These are phyloP conservation scores for Orbilia ellipsospora DNA, from an alignment of 2,329 filamentous ascomycete species.

Conservation along the genomic window DNA sequence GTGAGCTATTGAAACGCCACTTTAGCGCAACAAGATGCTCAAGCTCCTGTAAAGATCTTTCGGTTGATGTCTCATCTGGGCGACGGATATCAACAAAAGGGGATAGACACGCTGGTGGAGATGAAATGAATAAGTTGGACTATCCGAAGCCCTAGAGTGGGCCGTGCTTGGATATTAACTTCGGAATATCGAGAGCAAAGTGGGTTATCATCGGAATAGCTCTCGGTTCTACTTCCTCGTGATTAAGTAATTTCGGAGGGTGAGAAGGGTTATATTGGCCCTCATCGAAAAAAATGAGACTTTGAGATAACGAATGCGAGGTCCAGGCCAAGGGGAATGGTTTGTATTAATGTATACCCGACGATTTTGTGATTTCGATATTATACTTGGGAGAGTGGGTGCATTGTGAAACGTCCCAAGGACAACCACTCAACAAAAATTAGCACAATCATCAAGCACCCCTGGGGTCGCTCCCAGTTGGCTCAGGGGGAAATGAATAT, in stretches of 20 bases:
- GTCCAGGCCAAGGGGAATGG: slow-evolving; percentile 23
- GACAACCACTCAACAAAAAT: slow-evolving; percentile 50
- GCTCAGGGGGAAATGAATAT: slow-evolving; percentile 47
- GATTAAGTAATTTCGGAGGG: slow-evolving; percentile 54
- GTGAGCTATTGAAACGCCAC: too few relatives aligned
- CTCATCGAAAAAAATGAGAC: slow-evolving; percentile 25
- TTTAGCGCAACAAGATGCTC: too few relatives aligned
- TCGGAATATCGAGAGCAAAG: slow-evolving; percentile 17
- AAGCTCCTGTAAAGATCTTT: too few relatives aligned
- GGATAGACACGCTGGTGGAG: slow-evolving; percentile 9
- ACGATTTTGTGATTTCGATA: not conserved
- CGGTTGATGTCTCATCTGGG: too few relatives aligned
- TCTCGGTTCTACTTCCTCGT: slow-evolving; percentile 45
- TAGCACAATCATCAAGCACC: slow-evolving; percentile 17
- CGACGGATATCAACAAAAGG: not conserved
- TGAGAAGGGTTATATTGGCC: slow-evolving; percentile 7
- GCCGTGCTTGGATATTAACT: slow-evolving; percentile 14
- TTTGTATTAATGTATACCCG: not conserved
- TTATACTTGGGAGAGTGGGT: slow-evolving; percentile 41
- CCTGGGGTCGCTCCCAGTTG: slow-evolving; percentile 31
- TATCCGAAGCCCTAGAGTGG: slow-evolving; percentile 37
- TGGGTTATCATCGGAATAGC: slow-evolving; percentile 49
- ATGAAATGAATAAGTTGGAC: slow-evolving; percentile 50
- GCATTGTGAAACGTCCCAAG: slow-evolving; percentile 43
- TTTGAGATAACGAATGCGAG: slow-evolving; percentile 42